Evolutionary conservation across 2,329 filamentous ascomycete genomes (phyloP), one percentile per base, ranked within the genome.

Genomic region (Claviceps humidiphila): DNA sequence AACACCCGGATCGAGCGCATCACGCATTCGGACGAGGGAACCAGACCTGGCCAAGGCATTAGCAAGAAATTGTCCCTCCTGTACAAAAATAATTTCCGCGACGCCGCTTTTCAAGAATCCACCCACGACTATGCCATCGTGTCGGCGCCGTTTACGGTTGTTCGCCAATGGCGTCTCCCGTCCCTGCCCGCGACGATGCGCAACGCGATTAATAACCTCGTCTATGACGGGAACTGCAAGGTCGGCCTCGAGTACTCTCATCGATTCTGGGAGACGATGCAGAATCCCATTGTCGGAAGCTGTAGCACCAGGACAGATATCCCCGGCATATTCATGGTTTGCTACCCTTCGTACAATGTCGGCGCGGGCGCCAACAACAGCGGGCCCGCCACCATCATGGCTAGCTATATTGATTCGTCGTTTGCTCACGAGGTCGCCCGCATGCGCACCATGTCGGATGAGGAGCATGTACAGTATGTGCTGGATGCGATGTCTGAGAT

Each of bases 41-140:
- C 17, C 17, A 20, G 17, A 71, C 17, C 83, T 74, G 63, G 68
- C 79, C 52, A 68, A 73, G 63, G 68, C 17, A 2, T 20, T 20
- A 20, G 17, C 79, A 52, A 68, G 73, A 2, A 66, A 67, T 0
- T 78, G 77, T 52, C 72, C 1, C 70, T 87, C 2, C 70, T 76
- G 22, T 85, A 78, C 75, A 74, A 76, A 53, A 56, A 69, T 54
- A 66, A 71, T 43, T 69, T 66, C 57, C 72, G 61, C 47, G 65
- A 66, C 39, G 52, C 58, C 20, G 58, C 59, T 55, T 67, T 73
- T 61, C 55, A 77, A 49, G 74, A 68, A 45, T 69, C 74, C 26
- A 71, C 74, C 2, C 84, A 79, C 59, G 82, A 87, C 66, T 86
- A 86, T 61, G 76, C 80, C 30, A 69, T 87, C n/a, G 72, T 87